phyloP scores from a whole-genome alignment of 2,329 filamentous ascomycete genomes.

The Aspergillus aculeatinus region DNA sequence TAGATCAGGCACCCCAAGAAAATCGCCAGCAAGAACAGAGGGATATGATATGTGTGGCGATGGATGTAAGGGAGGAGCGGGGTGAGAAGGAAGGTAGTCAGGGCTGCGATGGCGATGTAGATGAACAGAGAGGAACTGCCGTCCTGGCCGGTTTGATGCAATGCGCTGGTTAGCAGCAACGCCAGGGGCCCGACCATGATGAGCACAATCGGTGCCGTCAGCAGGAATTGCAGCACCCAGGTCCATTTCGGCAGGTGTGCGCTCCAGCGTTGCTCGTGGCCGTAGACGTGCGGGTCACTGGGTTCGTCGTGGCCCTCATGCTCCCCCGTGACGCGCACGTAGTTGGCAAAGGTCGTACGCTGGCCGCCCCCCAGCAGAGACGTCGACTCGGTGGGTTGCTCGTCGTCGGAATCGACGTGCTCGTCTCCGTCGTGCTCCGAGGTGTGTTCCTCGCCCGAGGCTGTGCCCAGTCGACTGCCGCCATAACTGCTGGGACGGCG shows the following conservation, averaged over 20 bases:
- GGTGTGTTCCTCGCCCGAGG: constrained; percentile 43
- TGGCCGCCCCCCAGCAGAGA: constrained; percentile 54
- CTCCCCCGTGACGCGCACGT: constrained; percentile 43
- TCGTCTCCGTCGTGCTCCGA: constrained; percentile 35
- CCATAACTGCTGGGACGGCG: constrained; percentile 38
- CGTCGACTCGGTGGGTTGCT: constrained; percentile 54
- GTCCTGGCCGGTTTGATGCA: constrained; percentile 80
- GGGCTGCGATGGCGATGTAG: constrained; percentile 66
- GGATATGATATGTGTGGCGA: constrained; percentile 78
- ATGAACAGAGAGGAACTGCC: constrained; percentile 70
- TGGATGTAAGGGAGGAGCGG: constrained; percentile 84
- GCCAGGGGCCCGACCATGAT: constrained; percentile 75
- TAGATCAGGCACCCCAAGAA: constrained; percentile 77
- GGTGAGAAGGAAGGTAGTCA: constrained; percentile 70
- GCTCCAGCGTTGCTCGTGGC: constrained; percentile 83
- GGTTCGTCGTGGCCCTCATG: constrained; percentile 25
- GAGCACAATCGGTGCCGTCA: constrained; percentile 74
- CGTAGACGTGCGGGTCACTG: constrained; percentile 51
- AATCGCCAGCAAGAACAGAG: constrained; percentile 70
- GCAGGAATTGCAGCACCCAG: constrained; percentile 82
- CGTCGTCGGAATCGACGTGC: constrained; percentile 37
- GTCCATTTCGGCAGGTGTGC: constrained; percentile 74
- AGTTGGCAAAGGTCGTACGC: constrained; percentile 56
- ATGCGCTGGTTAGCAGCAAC: constrained; percentile 68
- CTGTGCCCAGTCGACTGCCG: constrained; percentile 45